A percentile compares a stretch with the other conserved stretches of the same genome.
Conservation (phyloP, 2,329 filamentous ascomycete species). For the Mycosphaerella sp. region DNA sequence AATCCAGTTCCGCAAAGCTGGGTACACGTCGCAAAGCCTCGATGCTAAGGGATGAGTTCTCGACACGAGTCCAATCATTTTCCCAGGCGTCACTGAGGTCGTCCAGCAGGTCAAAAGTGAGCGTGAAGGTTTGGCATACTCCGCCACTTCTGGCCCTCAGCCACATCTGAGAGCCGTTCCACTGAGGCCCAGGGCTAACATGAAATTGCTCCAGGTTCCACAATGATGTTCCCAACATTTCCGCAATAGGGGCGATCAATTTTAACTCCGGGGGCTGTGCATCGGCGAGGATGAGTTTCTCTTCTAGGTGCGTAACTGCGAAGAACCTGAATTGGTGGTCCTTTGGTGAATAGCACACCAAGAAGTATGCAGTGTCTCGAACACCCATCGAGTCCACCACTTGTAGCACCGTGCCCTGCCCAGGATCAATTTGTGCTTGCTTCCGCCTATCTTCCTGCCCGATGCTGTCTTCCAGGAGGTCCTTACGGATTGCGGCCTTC, state of each 20-base stretch:
- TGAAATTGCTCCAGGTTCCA: slow-evolving; percentile 48
- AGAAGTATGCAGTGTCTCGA: slow-evolving; percentile 44
- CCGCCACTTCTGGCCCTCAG: slow-evolving; percentile 51
- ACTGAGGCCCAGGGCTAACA: slow-evolving; percentile 36
- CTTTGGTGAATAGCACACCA: slow-evolving; percentile 82
- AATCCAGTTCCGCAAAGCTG: slow-evolving; percentile 33
- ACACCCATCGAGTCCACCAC: slow-evolving; percentile 45
- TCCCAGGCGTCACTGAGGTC: slow-evolving; percentile 66
- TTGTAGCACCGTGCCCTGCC: slow-evolving; percentile 69
- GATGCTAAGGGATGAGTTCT: slow-evolving; percentile 38
- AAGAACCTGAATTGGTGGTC: slow-evolving; percentile 95
- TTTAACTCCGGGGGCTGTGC: slow-evolving; percentile 51
- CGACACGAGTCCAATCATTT: slow-evolving; percentile 42
- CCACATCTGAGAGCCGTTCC: slow-evolving; percentile 42
- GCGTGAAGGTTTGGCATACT: slow-evolving; percentile 58
- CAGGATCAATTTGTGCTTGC: slow-evolving; percentile 65
- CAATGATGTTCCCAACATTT: slow-evolving; percentile 46
- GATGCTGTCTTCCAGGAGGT: slow-evolving; percentile 60
- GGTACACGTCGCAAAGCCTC: slow-evolving; percentile 37
- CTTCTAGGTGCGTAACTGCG: slow-evolving; percentile 51
- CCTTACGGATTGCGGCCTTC: slow-evolving; percentile 66
- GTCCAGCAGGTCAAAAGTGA: slow-evolving; percentile 64
- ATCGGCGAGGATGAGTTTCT: slow-evolving; percentile 17
- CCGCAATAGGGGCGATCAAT: slow-evolving; percentile 57
- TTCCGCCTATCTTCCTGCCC: slow-evolving; percentile 39